These are phyloP conservation scores for Borovskyia barvae DNA, from an alignment of 208 protist species.

Conservation along the genomic window DNA sequence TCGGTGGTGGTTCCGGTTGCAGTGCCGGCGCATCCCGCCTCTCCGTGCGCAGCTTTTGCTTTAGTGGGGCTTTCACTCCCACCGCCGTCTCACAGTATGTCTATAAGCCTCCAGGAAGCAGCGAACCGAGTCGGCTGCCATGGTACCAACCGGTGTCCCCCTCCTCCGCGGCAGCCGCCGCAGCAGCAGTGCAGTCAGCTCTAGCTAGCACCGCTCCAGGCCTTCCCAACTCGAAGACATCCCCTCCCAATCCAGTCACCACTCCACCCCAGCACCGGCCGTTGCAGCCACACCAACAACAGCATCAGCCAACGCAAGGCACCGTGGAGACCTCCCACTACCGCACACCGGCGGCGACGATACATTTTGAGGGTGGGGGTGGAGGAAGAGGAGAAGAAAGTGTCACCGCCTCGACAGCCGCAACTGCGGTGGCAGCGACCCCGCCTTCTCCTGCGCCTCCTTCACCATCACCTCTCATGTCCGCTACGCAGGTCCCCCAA, in stretches of 20 bases:
- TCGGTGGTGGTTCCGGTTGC: too few relatives aligned
- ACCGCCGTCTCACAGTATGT: constrained; percentile 15
- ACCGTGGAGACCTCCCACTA: too few relatives aligned
- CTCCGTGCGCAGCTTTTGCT: neutral
- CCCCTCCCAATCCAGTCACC: too few relatives aligned
- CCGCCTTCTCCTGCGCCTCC: constrained; percentile 1
- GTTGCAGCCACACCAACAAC: too few relatives aligned
- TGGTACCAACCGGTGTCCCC: constrained; percentile 39
- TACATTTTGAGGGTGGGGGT: too few relatives aligned
- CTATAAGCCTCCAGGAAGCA: constrained; percentile 62
- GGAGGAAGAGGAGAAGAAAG: too few relatives aligned
- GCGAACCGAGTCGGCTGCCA: constrained; percentile 39
- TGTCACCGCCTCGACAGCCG: neutral
- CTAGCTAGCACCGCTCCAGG: too few relatives aligned
- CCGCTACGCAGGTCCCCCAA: neutral
- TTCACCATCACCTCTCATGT: neutral
- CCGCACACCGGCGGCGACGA: too few relatives aligned
- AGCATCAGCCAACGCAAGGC: too few relatives aligned
- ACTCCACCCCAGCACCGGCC: neutral
- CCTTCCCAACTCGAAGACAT: too few relatives aligned
- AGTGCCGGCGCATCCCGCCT: too few relatives aligned
- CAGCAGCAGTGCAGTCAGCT: neutral
- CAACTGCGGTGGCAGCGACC: neutral
- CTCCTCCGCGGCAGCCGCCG: neutral
- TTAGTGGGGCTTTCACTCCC: neutral